Evolutionary conservation across 805 yeast species (phyloP), one percentile per base, ranked within the genome.

Genomic region (Candida berthetii): DNA sequence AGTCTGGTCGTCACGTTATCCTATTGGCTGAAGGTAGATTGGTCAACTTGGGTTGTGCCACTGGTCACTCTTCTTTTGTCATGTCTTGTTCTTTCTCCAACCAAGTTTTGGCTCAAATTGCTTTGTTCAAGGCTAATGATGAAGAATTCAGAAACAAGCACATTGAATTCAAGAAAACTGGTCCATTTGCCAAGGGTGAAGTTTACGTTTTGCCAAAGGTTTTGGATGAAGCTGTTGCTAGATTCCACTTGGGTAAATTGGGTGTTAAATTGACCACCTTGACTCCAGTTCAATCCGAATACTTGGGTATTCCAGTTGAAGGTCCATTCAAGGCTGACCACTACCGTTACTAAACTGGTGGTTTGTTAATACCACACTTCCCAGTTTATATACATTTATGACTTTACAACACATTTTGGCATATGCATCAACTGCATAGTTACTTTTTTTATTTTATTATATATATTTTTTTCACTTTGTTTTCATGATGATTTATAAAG

Each of bases 31-130:
- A 90, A 73, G 99, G 99, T 76, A 89, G 99, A 78, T 84, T 91
- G 63, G 98, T 91, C 67, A 91, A 91, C 89, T 80, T 91, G 67
- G 99, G 99, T 62, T 93, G 98, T 78, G 99, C 98, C 67, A 91
- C 98, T 62, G 99, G 99, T 67, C 99, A 91, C 80, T 85, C 98
- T 40, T 88, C 97, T 34, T 91, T 91, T 66, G 99, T 91, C 64
- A 91, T 91, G 99, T 89, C 97, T 50, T 93, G 98, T 76, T 93
- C 98, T 42, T 91, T 91, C 95, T 87, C 97, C 60, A 91, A 91
- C 86, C 99, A 91, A 78, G 98, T 91, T 52, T 79, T 91, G 66
- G 99, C 99, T 59, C 99, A 91, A 78, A 91, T 90, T 63, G 98
- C 97, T 61, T 76, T 90, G 66, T 91, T 76, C 95, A 91, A 89